Conservation (phyloP, 2,329 filamentous ascomycete species). For the Pyricularia sp. region DNA sequence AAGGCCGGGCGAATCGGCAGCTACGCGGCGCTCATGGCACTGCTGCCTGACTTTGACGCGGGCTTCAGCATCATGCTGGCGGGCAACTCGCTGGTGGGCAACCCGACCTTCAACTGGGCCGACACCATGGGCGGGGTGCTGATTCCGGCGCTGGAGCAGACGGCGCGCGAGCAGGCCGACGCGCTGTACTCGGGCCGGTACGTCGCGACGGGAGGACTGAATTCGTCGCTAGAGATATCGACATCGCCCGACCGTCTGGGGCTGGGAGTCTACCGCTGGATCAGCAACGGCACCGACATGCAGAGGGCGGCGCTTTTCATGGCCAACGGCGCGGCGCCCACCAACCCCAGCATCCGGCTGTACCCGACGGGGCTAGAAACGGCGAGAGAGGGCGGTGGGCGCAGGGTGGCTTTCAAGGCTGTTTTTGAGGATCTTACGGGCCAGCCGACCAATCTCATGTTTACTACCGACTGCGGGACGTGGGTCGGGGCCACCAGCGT, state of each 20-base stretch:
- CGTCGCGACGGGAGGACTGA: conserved; percentile 13
- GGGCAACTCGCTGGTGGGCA: conserved; percentile 13
- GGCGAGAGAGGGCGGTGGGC: conserved; percentile 13
- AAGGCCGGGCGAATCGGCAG: conserved; percentile 21
- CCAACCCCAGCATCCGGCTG: conserved; percentile 19
- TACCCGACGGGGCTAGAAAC: conserved; percentile 21
- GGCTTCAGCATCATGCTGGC: conserved; percentile 24
- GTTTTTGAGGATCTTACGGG: conserved; percentile 20
- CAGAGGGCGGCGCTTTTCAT: conserved; percentile 13
- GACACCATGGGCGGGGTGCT: conserved; percentile 18
- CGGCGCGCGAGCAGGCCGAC: conserved; percentile 18
- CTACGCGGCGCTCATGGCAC: conserved; percentile 23
- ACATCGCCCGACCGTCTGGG: conserved; percentile 19
- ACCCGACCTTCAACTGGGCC: conserved; percentile 18
- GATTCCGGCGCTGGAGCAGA: conserved; percentile 19
- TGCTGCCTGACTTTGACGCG: conserved; percentile 23
- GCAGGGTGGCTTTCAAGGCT: conserved; percentile 20
- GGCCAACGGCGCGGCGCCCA: conserved; percentile 15
- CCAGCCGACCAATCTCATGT: conserved; percentile 6
- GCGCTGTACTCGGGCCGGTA: conserved; percentile 18
- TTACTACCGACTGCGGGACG: conserved; percentile 14
- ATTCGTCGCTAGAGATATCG: conserved; percentile 19
- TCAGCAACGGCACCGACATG: conserved; percentile 23
- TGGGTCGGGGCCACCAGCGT: conserved; percentile 15
- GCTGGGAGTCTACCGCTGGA: conserved; percentile 19